phyloP scores from a whole-genome alignment of 2,329 filamentous ascomycete species.

The Sphaceloma murrayae region DNA sequence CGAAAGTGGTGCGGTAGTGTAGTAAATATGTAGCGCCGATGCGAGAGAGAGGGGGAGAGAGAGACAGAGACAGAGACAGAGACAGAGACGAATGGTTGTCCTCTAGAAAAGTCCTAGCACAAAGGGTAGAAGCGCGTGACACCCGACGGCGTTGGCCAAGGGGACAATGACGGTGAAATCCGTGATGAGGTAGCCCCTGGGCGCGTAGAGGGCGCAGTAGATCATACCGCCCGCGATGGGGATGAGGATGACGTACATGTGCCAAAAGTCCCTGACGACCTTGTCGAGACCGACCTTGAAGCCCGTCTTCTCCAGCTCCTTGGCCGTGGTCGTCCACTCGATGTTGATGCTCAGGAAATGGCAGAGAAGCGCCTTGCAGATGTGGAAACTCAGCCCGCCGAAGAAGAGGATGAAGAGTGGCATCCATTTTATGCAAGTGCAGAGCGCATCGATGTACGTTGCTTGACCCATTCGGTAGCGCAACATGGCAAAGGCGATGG shows the following conservation, averaged over 20 bases:
- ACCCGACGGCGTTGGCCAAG: slow-evolving; percentile 21
- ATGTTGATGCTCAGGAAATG: slow-evolving; percentile 16
- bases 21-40: too few relatives aligned
- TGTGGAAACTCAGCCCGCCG: slow-evolving; percentile 12
- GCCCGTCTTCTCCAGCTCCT: slow-evolving; percentile 18
- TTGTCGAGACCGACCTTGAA: slow-evolving; percentile 22
- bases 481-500: slow-evolving; percentile 17
- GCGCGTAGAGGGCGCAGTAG: slow-evolving; percentile 21
- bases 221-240: slow-evolving; percentile 21
- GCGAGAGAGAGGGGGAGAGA: background rate
- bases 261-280: slow-evolving; percentile 22
- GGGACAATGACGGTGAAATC: slow-evolving; percentile 22
- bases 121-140: slow-evolving; percentile 22
- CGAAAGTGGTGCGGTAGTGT: background rate
- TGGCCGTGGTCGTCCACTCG: slow-evolving; percentile 16
- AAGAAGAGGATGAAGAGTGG: slow-evolving; percentile 15
- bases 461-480: slow-evolving; percentile 16
- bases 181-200: slow-evolving; percentile 20
- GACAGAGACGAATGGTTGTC: background rate
- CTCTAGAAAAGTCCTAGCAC: slow-evolving; percentile 21
- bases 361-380: slow-evolving; percentile 12
- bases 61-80: background rate
- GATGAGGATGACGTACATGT: slow-evolving; percentile 22
- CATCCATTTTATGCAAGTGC: slow-evolving; percentile 12
- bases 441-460: slow-evolving; percentile 14